Conservation (phyloP, 352 stramenopile species). For the Phytophthora europaea region DNA sequence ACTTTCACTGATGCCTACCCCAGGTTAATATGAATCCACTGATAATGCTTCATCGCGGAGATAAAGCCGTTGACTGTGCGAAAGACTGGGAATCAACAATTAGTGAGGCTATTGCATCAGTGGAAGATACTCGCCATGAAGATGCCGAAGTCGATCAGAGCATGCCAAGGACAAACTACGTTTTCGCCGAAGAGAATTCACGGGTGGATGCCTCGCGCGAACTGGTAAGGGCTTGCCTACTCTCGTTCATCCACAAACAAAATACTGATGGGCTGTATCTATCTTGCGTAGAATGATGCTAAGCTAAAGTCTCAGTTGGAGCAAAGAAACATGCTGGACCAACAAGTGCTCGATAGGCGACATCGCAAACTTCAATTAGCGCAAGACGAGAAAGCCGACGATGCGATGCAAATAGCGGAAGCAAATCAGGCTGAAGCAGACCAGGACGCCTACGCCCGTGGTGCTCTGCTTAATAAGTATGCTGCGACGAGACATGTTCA, state of each 20-base stretch:
- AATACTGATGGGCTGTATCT: slow-evolving; percentile 5
- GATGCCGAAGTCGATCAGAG: background rate
- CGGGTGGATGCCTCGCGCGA: slow-evolving; percentile 5
- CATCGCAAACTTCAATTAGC: slow-evolving; percentile 18
- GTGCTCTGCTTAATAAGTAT: slow-evolving; percentile 36
- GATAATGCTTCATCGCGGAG: slow-evolving; percentile 13
- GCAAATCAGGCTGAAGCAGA: slow-evolving; percentile 10
- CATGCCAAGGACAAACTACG: background rate
- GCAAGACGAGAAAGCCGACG: slow-evolving; percentile 10
- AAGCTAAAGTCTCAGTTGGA: slow-evolving; percentile 33
- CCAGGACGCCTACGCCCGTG: slow-evolving; percentile 19
- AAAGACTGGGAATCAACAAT: slow-evolving; percentile 34
- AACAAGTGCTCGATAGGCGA: slow-evolving; percentile 39
- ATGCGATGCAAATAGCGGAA: slow-evolving; percentile 16
- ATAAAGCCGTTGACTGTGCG: slow-evolving; percentile 27
- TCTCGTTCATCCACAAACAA: background rate
- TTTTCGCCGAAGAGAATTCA: background rate
- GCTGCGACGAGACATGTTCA: background rate
- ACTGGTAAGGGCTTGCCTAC: slow-evolving; percentile 17
- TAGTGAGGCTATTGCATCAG: slow-evolving; percentile 3
- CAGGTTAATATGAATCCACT: slow-evolving; percentile 35
- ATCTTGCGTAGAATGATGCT: slow-evolving; percentile 21
- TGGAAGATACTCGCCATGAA: background rate
- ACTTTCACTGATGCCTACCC: background rate
- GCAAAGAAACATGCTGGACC: slow-evolving; percentile 35